Percentiles rank a stretch among this genome's conserved stretches.
phyloP scores from a whole-genome alignment of 2,329 filamentous ascomycete genomes.

The Neocatenulostroma microsporum region DNA sequence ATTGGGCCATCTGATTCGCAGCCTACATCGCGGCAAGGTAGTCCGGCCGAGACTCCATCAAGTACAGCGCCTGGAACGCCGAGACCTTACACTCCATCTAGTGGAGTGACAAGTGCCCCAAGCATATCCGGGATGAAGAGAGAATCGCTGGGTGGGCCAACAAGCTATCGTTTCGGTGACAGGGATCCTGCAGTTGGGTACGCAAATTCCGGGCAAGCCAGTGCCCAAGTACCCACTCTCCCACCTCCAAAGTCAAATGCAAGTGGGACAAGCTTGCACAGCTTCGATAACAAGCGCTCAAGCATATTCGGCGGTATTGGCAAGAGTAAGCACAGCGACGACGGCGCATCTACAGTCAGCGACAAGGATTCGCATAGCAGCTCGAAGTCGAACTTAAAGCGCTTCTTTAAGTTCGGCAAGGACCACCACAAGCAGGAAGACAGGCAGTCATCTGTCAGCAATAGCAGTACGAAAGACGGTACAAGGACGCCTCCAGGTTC shows the following conservation, averaged over 20 bases:
- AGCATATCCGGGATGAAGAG: slow-evolving; percentile 80
- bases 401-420: slow-evolving; percentile 81
- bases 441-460: slow-evolving; percentile 38
- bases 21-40: slow-evolving; percentile 49
- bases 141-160: slow-evolving; percentile 54
- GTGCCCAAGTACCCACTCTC: slow-evolving; percentile 7
- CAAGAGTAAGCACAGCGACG: slow-evolving; percentile 48
- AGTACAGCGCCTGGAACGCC: slow-evolving; percentile 48
- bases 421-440: slow-evolving; percentile 57
- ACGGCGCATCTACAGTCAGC: slow-evolving; percentile 30
- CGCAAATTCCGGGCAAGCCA: slow-evolving; percentile 32
- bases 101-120: slow-evolving; percentile 49
- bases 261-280: slow-evolving; percentile 7
- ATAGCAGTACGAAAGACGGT: slow-evolving; percentile 11
- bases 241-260: slow-evolving; percentile 34
- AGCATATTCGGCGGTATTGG: slow-evolving; percentile 48
- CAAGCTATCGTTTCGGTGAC: slow-evolving; percentile 74
- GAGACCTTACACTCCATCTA: slow-evolving; percentile 49
- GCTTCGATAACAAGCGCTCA: slow-evolving; percentile 42
- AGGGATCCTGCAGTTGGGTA: slow-evolving; percentile 58
- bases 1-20: slow-evolving; percentile 51
- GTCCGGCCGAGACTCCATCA: slow-evolving; percentile 53
- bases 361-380: slow-evolving; percentile 33
- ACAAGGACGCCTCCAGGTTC: slow-evolving; percentile 20
- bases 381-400: slow-evolving; percentile 86